These are phyloP conservation scores for Ophiorrhiza pumila DNA, from an alignment of 257 asterid genomes.

Conservation along the genomic window DNA sequence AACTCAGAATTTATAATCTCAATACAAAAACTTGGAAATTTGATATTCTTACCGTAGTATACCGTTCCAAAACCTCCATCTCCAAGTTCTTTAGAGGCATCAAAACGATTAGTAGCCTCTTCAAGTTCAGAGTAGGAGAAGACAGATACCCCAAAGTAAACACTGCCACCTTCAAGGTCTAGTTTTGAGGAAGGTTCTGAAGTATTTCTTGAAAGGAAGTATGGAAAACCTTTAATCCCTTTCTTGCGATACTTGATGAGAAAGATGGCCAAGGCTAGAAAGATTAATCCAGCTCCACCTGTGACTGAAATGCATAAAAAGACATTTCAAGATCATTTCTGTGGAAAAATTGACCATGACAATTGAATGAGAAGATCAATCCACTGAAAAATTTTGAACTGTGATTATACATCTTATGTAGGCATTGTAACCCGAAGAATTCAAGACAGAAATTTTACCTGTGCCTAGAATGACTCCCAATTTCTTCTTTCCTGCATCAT, in stretches of 20 bases:
- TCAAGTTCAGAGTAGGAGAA: conserved; percentile 61
- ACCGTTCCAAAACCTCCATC: conserved; percentile 86
- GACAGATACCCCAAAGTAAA: conserved; percentile 48
- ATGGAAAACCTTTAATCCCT: conserved; percentile 9
- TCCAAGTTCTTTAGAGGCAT: conserved; percentile 61
- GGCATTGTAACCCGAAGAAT: too few species aligned
- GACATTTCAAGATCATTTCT: conserved; percentile 8
- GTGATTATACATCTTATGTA: too few species aligned
- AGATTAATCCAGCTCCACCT: conserved; percentile 32
- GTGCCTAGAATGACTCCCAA: too few species aligned
- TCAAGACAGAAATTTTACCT: too few species aligned
- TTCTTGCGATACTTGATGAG: conserved; percentile 36
- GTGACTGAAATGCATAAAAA: conserved; percentile 28
- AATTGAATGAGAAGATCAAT: neutral
- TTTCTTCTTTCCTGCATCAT: too few species aligned
- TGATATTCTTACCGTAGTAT: conserved; percentile 52
- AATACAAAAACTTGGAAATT: too few species aligned
- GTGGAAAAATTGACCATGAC: neutral
- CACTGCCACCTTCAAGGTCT: conserved; percentile 41
- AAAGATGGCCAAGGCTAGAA: conserved; percentile 3
- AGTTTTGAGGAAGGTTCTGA: conserved; percentile 39
- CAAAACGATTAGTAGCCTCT: conserved; percentile 55
- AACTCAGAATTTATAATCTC: neutral
- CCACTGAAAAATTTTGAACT: neutral
- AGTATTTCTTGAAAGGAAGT: conserved; percentile 36